Conservation (phyloP, 768 basidiomycete genomes). For the Vishniacozyma victoriae region DNA sequence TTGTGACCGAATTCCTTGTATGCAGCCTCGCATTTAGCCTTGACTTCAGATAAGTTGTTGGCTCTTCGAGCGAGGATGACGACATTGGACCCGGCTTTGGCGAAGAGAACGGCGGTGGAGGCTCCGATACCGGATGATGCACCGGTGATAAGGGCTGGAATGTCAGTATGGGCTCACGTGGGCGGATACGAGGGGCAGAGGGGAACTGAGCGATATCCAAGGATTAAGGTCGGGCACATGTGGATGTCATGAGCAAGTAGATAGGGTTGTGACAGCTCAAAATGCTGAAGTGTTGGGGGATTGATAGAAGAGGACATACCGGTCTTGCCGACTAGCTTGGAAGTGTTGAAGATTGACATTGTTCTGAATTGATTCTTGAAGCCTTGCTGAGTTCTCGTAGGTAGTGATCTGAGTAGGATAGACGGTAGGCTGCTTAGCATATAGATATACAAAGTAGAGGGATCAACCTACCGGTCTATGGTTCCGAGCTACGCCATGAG, state of each 20-base stretch:
- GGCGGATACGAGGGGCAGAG: not conserved
- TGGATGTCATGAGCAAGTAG: not conserved
- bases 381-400: no score
- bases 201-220: not conserved
- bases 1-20: slow-evolving; percentile 67
- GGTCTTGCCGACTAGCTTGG: slow-evolving; percentile 13
- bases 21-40: slow-evolving; percentile 61
- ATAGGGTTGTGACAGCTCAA: not conserved
- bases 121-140: slow-evolving; percentile 87
- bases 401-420: no score
- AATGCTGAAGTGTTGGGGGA: no score
- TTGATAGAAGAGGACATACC: slow-evolving; percentile 1
- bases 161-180: not conserved
- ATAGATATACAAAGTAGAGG: no score
- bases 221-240: not conserved
- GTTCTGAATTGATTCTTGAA: slow-evolving; percentile 10
- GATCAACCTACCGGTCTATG: no score
- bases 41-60: slow-evolving; percentile 67
- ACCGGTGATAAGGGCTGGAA: slow-evolving; percentile 72
- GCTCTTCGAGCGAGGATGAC: slow-evolving; percentile 74
- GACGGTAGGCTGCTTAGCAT: no score
- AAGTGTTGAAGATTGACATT: slow-evolving; percentile 18
- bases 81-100: slow-evolving; percentile 85
- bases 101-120: slow-evolving; percentile 75
- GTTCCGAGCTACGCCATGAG: no score